These are phyloP conservation scores for Cadophora luteo-olivacea DNA, from an alignment of 2,329 filamentous ascomycete genomes.

Conservation along the genomic window DNA sequence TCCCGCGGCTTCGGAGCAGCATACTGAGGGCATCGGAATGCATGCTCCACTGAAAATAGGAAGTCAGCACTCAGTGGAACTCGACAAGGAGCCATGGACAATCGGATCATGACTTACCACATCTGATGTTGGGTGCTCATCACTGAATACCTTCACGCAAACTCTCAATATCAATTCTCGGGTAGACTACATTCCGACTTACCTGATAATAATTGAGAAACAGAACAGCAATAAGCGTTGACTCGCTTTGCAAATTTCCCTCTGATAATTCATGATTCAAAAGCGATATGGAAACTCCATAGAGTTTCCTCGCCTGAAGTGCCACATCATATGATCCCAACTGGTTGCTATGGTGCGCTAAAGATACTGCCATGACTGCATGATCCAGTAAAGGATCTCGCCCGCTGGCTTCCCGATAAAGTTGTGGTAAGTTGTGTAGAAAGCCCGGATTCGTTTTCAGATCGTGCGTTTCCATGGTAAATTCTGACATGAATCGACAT, in stretches of 20 bases:
- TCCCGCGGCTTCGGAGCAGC: not conserved
- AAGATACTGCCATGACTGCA: not conserved
- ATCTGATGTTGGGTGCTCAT: constrained; percentile 8
- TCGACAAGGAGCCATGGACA: not conserved
- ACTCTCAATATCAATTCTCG: too few species aligned
- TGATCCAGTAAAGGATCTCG: not conserved
- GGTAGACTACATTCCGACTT: not conserved
- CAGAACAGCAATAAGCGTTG: constrained; percentile 1
- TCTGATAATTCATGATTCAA: not conserved
- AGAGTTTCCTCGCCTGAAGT: not conserved
- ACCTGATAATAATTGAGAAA: constrained; percentile 13
- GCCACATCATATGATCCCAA: not conserved
- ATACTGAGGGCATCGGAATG: constrained; percentile 12
- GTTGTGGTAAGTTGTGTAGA: constrained; percentile 8
- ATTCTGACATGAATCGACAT: constrained; percentile 11
- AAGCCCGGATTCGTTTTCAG: not conserved
- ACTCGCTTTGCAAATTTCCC: constrained; percentile 2
- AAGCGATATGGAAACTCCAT: not conserved
- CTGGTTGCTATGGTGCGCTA: constrained; percentile 10
- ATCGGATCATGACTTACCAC: not conserved
- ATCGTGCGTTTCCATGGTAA: not conserved
- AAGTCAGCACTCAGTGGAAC: not conserved
- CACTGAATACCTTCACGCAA: not conserved
- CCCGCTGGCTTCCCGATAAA: not conserved
- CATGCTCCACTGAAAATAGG: not conserved